Evolutionary conservation across 768 basidiomycete genomes (phyloP), one percentile per base, ranked within the genome.

Genomic region (Tylopilus sp.): DNA sequence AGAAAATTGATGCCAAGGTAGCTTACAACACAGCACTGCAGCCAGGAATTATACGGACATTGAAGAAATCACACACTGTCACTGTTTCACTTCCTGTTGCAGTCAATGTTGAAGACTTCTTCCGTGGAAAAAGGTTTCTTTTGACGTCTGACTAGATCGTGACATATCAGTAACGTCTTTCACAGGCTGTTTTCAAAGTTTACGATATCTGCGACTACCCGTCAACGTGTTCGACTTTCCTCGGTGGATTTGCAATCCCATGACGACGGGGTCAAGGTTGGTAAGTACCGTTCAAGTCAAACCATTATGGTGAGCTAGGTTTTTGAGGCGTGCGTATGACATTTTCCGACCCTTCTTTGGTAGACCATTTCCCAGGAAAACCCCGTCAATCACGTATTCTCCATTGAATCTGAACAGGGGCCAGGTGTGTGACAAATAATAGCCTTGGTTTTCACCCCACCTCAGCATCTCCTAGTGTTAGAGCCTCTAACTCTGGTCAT

Each of bases 61-160:
- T 91, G 23, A 74, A 72, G 35, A 73, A 80, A 26, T 75, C 79
- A 12, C 77, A 80, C 51, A 68, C 76, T 3, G 73, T 95, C 4
- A 75, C 79, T 13, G 83, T 86, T 7, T 78, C 86, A 0, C 74
- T 98, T 4, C 95, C 95, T 0, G 75, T 99, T 40, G 82, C 88
- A 3, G 89, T 98, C 51, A 97, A 95, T 51, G 95, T 98, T 0
- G 90, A 98, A 69, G 97, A 99, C 66, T 95, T 92, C 69, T 98
- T 98, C 75, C 83, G 95, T 20, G 86, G 87, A 23, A 75, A 81
- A 50, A 85, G 83, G 95, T 93, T 33, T 6, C 12, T 28, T 48
- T 36, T 30, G 36, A 4, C 7, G 21, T 46, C 51, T 50, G 43
- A 31, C 40, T 26, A 51, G 44, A 35, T 51, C 3, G 26, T 39